phyloP scores from a whole-genome alignment of 306 rosid genomes.

The Lupinus albus region DNA sequence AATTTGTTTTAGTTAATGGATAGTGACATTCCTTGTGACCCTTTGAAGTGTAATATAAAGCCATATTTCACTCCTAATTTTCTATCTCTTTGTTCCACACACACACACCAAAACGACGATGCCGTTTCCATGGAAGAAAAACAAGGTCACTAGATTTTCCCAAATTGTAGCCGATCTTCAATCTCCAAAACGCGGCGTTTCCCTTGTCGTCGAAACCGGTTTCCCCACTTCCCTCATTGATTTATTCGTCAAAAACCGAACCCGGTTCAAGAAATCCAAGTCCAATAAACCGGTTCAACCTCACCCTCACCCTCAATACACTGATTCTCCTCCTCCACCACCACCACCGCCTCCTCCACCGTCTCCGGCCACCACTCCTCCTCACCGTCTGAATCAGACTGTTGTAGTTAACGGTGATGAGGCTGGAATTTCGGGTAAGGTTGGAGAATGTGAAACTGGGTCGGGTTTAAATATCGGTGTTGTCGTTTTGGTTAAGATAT shows the following conservation, averaged over 20 bases:
- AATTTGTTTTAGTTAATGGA: no score
- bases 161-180: constrained; percentile 83
- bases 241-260: constrained; percentile 80
- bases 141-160: constrained; percentile 56
- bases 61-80: no score
- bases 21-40: no score
- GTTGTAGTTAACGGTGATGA: no score
- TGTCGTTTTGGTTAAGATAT: constrained; percentile 37
- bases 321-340: no score
- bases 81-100: no score
- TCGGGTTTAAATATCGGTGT: constrained; percentile 16
- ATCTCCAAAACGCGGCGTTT: constrained; percentile 62
- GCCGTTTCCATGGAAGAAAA: constrained; percentile 90
- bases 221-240: constrained; percentile 90
- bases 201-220: constrained; percentile 85
- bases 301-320: neutral
- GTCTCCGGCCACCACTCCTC: constrained; percentile 18
- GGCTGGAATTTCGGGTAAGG: neutral
- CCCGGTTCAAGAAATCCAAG: constrained; percentile 47
- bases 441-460: neutral
- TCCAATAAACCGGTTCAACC: neutral
- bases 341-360: neutral
- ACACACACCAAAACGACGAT: constrained; percentile 29
- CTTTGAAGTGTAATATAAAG: no score
- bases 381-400: no score